Conservation (phyloP, 176 grass and related monocot genomes). For the Carex cristatella region DNA sequence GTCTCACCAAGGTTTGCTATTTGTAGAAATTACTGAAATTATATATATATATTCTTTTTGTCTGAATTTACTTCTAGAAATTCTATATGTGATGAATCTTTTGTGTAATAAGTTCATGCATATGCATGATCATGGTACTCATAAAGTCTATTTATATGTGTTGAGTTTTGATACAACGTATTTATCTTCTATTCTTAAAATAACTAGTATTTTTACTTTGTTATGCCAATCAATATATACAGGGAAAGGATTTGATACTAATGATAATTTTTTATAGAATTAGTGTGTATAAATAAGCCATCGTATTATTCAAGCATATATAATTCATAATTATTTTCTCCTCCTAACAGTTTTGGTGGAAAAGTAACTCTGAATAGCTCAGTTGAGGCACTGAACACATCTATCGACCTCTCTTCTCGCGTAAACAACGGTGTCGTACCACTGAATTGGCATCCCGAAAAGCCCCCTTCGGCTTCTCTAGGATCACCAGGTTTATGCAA, state of each 20-base stretch:
- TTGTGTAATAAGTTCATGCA: not conserved
- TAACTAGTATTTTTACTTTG: not conserved
- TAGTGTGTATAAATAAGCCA: too few species aligned
- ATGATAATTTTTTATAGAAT: not conserved
- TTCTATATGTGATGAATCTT: not conserved
- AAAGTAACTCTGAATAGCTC: constrained; percentile 57
- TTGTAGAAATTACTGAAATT: not conserved
- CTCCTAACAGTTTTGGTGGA: constrained; percentile 28
- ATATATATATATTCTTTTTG: not conserved
- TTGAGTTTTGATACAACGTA: not conserved
- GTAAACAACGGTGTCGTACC: not conserved
- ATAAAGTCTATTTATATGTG: not conserved
- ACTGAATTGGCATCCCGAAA: not conserved
- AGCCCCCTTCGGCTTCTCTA: not conserved
- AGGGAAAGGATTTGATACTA: not conserved
- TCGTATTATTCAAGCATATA: not conserved
- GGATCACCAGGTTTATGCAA: not conserved
- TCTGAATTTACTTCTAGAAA: not conserved
- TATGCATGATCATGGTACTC: not conserved
- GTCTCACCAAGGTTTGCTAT: constrained; percentile 38
- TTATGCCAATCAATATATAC: not conserved
- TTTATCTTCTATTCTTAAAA: not conserved
- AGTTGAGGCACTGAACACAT: constrained; percentile 39
- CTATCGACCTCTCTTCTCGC: not conserved
- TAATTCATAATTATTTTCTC: not conserved